Evolutionary conservation across 306 rosid genomes (phyloP).

Genomic region (Cucumis sativus): DNA sequence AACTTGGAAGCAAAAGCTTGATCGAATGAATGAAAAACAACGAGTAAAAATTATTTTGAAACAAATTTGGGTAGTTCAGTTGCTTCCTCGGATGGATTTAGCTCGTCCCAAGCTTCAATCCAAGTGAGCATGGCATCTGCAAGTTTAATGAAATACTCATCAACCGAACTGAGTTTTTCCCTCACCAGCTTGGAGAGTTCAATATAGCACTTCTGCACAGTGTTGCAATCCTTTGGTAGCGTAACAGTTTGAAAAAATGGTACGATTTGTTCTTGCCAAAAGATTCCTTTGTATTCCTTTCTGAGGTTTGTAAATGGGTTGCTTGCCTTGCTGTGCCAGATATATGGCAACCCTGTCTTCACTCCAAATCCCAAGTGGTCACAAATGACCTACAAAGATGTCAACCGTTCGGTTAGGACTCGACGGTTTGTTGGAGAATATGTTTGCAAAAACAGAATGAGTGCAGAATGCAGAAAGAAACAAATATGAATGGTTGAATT

Average conservation of each 20-base stretch:
- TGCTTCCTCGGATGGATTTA: slow-evolving; percentile 33
- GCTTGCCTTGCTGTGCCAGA: slow-evolving; percentile 93
- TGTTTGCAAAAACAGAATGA: background rate
- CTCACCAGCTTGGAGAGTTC: slow-evolving; percentile 72
- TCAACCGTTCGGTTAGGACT: background rate
- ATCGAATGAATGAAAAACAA: slow-evolving; percentile 1
- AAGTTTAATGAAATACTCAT: slow-evolving; percentile 61
- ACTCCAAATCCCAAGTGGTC: slow-evolving; percentile 76
- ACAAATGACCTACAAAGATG: slow-evolving; percentile 45
- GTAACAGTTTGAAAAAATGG: slow-evolving; percentile 65
- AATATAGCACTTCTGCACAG: slow-evolving; percentile 60
- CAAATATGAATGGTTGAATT: background rate
- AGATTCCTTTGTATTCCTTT: slow-evolving; percentile 79
- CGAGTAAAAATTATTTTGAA: background rate
- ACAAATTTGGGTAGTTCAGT: slow-evolving; percentile 9
- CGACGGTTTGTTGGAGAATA: background rate
- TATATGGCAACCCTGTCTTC: slow-evolving; percentile 80
- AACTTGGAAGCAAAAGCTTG: slow-evolving; percentile 18
- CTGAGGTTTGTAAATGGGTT: slow-evolving; percentile 70
- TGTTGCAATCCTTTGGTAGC: slow-evolving; percentile 56
- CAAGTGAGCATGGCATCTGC: slow-evolving; percentile 77
- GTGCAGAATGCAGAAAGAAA: background rate
- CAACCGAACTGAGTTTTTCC: slow-evolving; percentile 60
- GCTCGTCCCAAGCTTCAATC: slow-evolving; percentile 85
- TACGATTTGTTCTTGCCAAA: slow-evolving; percentile 78